phyloP scores from a whole-genome alignment of 2,329 filamentous ascomycete species.

The Albophoma yamanashiensis region DNA sequence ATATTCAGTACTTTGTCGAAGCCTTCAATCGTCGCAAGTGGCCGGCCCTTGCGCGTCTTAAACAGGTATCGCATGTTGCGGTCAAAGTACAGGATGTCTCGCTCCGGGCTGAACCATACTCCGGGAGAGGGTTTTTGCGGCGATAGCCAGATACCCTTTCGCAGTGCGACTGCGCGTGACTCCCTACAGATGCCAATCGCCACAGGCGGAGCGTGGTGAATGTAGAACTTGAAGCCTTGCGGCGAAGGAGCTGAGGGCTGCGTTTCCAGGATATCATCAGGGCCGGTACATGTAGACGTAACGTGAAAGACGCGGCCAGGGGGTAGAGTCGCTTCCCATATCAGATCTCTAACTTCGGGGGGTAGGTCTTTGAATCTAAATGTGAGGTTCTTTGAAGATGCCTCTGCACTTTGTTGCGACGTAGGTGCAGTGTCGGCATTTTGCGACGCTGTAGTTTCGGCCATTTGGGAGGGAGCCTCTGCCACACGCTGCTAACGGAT shows the following conservation, averaged over 20 bases:
- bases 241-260: not conserved
- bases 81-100: conserved; percentile 18
- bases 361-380: conserved; percentile 9
- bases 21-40: conserved; percentile 4
- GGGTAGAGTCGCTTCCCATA: conserved; percentile 18
- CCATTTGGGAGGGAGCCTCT: not conserved
- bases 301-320: conserved; percentile 18
- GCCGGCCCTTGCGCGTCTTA: not conserved
- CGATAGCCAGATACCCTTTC: conserved; percentile 14
- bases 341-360: conserved; percentile 14
- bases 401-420: not conserved
- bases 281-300: conserved; percentile 3
- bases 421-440: not conserved
- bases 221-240: conserved; percentile 11
- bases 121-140: conserved; percentile 4
- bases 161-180: conserved; percentile 14
- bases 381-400: not conserved
- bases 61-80: conserved; percentile 12
- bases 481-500: not conserved
- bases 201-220: conserved; percentile 9
- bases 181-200: conserved; percentile 13
- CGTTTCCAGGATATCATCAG: not conserved
- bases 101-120: conserved; percentile 14
- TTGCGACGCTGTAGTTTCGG: not conserved
- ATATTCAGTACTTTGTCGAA: conserved; percentile 15